phyloP scores from a whole-genome alignment of 768 basidiomycete genomes.

The Suillus sp. region DNA sequence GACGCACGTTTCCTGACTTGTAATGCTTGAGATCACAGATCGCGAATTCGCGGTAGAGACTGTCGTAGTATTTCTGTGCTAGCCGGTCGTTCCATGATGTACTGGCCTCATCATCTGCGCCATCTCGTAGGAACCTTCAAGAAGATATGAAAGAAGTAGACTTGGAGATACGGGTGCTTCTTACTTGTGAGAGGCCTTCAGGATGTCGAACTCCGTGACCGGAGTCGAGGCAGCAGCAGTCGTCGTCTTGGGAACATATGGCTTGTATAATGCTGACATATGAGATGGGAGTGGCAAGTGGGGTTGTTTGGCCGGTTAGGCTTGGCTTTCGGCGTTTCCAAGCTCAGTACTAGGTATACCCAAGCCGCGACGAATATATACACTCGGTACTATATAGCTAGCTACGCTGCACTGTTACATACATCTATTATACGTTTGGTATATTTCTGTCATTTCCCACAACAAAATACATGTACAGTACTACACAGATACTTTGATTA shows the following conservation, averaged over 20 bases:
- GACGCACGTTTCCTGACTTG: constrained; percentile 82
- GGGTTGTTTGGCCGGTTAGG: background rate
- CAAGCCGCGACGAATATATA: too few species aligned
- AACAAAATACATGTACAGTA: background rate
- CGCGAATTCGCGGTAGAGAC: constrained; percentile 89
- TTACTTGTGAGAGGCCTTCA: constrained; percentile 73
- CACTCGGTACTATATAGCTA: too few species aligned
- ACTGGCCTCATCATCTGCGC: constrained; percentile 40
- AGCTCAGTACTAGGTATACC: too few species aligned
- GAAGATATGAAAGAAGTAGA: background rate
- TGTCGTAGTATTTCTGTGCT: constrained; percentile 86
- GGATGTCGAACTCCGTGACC: constrained; percentile 69
- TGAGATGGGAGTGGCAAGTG: background rate
- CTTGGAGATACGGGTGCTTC: constrained; percentile 4
- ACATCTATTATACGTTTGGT: too few species aligned
- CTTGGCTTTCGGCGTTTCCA: too few species aligned
- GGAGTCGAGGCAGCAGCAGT: constrained; percentile 6
- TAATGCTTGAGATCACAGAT: constrained; percentile 95
- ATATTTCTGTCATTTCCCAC: background rate
- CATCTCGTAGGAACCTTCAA: constrained; percentile 76
- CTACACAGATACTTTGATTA: background rate
- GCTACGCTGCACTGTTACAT: too few species aligned
- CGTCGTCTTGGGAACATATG: constrained; percentile 17
- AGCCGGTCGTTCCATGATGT: constrained; percentile 81
- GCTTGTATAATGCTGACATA: constrained; percentile 19